Percentiles rank a stretch among this genome's conserved stretches.
Conservation (phyloP, 345 rosid genomes). For the Sisymbrium altissimum region DNA sequence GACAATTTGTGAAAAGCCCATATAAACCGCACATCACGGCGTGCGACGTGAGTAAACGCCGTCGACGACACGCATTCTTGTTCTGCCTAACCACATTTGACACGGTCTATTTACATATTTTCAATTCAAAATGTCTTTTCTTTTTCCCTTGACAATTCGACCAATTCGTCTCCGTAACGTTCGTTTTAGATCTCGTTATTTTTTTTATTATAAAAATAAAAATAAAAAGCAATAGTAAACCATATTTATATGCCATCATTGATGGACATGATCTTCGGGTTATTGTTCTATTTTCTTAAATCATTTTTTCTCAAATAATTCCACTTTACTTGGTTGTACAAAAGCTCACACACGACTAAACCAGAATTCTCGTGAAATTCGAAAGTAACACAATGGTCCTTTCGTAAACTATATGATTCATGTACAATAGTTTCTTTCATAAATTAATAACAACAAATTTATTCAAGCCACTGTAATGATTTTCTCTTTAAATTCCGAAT, state of each 20-base stretch:
- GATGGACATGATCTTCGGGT: background rate
- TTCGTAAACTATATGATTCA: background rate
- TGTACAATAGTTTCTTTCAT: background rate
- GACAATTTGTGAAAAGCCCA: background rate
- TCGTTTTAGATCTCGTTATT: too few species aligned
- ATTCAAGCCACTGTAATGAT: too few species aligned
- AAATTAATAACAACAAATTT: background rate
- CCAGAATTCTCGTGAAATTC: too few species aligned
- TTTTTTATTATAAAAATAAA: too few species aligned
- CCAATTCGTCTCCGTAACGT: background rate
- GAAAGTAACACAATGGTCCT: too few species aligned
- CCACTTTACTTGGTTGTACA: too few species aligned
- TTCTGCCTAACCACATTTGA: background rate
- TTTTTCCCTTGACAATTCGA: background rate
- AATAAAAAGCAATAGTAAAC: too few species aligned
- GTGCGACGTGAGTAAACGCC: background rate
- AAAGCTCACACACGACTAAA: too few species aligned
- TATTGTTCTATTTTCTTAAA: too few species aligned
- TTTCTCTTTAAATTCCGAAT: too few species aligned
- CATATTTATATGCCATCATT: too few species aligned
- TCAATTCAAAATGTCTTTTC: background rate
- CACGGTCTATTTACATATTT: background rate
- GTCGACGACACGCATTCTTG: slow-evolving; percentile 11
- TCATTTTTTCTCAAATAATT: too few species aligned
- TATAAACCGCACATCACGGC: slow-evolving; percentile 15